These are phyloP conservation scores for Malania oleifera DNA, from an alignment of 164 flowering plant genomes.

Conservation along the genomic window DNA sequence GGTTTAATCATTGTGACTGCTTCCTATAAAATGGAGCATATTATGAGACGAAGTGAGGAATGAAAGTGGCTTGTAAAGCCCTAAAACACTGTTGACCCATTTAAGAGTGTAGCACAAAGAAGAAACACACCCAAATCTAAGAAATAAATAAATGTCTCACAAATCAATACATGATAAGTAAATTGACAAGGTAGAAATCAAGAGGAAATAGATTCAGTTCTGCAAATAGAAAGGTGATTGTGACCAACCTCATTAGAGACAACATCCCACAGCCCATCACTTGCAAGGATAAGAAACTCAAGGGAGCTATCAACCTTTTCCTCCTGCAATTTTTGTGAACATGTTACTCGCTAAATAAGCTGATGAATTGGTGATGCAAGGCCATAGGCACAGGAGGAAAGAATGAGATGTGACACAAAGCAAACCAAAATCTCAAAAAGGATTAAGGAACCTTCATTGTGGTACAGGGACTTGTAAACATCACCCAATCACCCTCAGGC, in stretches of 20 bases:
- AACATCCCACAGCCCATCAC: constrained; percentile 98
- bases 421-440: not conserved
- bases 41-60: not conserved
- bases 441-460: too few relatives aligned
- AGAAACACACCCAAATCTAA: too few relatives aligned
- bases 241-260: constrained; percentile 79
- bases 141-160: too few relatives aligned
- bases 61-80: not conserved
- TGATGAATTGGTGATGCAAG: not conserved
- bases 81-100: not conserved
- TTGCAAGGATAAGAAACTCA: constrained; percentile 93
- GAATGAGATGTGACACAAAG: not conserved
- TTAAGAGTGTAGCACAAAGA: not conserved
- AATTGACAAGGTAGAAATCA: too few relatives aligned
- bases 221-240: not conserved
- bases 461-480: too few relatives aligned
- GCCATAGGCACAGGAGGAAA: not conserved
- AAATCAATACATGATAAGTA: too few relatives aligned
- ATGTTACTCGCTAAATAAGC: constrained; percentile 6
- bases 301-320: constrained; percentile 80
- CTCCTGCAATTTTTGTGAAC: constrained; percentile 46
- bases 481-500: too few relatives aligned
- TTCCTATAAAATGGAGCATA: constrained; percentile 40
- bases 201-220: constrained; percentile 4
- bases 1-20: constrained; percentile 79